These are phyloP conservation scores for Blastomyces gilchristii DNA, from an alignment of 2,329 filamentous ascomycete species.

Conservation along the genomic window DNA sequence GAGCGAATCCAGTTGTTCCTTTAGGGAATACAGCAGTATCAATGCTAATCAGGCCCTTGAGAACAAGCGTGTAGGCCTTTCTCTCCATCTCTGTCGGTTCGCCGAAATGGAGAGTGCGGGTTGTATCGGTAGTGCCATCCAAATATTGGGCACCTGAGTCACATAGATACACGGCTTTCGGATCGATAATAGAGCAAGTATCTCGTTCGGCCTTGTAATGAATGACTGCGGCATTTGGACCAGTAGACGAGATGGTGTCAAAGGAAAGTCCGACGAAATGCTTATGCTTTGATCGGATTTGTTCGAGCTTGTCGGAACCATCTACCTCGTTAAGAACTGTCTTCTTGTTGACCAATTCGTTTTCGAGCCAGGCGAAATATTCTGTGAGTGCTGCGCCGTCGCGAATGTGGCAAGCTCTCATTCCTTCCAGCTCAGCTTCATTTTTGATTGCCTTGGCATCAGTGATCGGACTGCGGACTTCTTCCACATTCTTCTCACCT, in stretches of 20 bases:
- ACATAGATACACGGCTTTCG: slow-evolving; percentile 79
- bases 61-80: slow-evolving; percentile 82
- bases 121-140: slow-evolving; percentile 94
- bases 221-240: slow-evolving; percentile 84
- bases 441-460: slow-evolving; percentile 96
- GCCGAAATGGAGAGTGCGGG: slow-evolving; percentile 85
- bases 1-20: slow-evolving; percentile 83
- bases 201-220: slow-evolving; percentile 87
- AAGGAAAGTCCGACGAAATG: slow-evolving; percentile 87
- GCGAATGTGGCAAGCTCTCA: slow-evolving; percentile 86
- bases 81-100: slow-evolving; percentile 72
- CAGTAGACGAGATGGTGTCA: slow-evolving; percentile 90
- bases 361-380: slow-evolving; percentile 94
- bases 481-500: slow-evolving; percentile 74
- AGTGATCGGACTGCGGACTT: slow-evolving; percentile 73
- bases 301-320: slow-evolving; percentile 83
- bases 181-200: slow-evolving; percentile 73
- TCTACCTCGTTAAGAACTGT: slow-evolving; percentile 73
- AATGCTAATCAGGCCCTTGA: slow-evolving; percentile 87
- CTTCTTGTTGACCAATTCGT: slow-evolving; percentile 67
- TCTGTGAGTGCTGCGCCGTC: slow-evolving; percentile 84
- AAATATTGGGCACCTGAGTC: slow-evolving; percentile 95
- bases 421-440: slow-evolving; percentile 74
- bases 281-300: slow-evolving; percentile 47
- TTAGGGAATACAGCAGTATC: slow-evolving; percentile 86